Evolutionary conservation across 2,329 filamentous ascomycete genomes (phyloP).

Genomic region (Cordyceps farinosa): DNA sequence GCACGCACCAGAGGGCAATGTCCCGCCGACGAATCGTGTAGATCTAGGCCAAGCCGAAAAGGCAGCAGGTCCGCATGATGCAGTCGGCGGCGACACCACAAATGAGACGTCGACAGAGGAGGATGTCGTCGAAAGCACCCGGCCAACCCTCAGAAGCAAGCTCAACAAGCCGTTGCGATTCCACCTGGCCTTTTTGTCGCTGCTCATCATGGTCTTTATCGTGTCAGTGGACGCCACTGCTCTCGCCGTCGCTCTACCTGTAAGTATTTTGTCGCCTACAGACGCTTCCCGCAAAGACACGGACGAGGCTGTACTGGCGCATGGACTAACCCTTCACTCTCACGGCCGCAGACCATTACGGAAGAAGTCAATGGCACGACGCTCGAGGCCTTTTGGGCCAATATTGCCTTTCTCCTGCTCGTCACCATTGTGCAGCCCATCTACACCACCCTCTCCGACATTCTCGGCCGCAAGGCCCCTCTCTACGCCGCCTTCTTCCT

Average conservation of each 20-base stretch:
- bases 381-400: conserved; percentile 67
- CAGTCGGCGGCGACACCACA: not conserved
- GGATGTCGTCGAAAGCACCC: not conserved
- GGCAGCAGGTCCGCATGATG: not conserved
- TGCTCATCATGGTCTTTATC: conserved; percentile 4
- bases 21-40: not conserved
- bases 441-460: conserved; percentile 32
- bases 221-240: conserved; percentile 6
- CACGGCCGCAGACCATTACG: conserved; percentile 37
- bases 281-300: too few species aligned
- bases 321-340: not conserved
- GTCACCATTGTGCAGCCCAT: conserved; percentile 57
- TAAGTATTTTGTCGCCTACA: not conserved
- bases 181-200: conserved; percentile 5
- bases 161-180: not conserved
- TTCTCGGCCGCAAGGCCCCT: conserved; percentile 31
- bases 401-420: conserved; percentile 65
- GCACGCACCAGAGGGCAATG: not conserved
- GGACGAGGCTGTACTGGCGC: not conserved
- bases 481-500: conserved; percentile 30
- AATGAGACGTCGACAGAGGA: not conserved
- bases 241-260: not conserved
- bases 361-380: conserved; percentile 49
- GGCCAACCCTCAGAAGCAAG: not conserved
- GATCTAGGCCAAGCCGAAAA: not conserved